Conservation (phyloP, 495 filamentous ascomycete species). For the Talaromyces wortmannii region DNA sequence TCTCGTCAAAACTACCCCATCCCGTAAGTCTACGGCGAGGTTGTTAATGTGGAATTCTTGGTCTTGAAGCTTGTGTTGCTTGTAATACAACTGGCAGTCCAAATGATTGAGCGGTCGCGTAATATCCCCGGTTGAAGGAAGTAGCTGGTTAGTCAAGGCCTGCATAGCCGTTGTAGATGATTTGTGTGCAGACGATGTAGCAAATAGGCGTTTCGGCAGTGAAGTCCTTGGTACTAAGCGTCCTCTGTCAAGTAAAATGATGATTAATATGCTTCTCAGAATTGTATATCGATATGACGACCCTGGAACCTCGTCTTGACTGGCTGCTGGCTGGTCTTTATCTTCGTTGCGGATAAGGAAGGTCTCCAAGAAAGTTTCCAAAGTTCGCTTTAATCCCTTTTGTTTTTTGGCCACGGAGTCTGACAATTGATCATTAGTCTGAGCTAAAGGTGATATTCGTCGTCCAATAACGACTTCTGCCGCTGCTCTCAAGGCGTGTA, state of each 20-base stretch:
- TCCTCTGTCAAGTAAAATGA: conserved; percentile 52
- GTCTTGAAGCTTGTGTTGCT: conserved; percentile 53
- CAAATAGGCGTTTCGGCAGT: conserved; percentile 37
- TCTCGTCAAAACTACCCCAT: conserved; percentile 54
- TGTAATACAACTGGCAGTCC: conserved; percentile 44
- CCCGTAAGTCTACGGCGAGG: conserved; percentile 57
- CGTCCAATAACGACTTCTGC: conserved; percentile 57
- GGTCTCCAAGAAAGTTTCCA: conserved; percentile 48
- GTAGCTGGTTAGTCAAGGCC: conserved; percentile 40
- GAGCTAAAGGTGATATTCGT: conserved; percentile 23
- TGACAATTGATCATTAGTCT: not conserved
- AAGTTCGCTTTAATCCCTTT: conserved; percentile 28
- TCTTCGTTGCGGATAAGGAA: conserved; percentile 58
- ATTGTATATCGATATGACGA: conserved; percentile 47
- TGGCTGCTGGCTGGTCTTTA: conserved; percentile 10
- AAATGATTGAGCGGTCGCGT: conserved; percentile 47
- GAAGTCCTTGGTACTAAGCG: conserved; percentile 15
- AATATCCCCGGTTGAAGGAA: conserved; percentile 57
- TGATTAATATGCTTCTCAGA: conserved; percentile 54
- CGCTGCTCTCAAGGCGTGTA: conserved; percentile 39
- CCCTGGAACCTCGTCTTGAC: conserved; percentile 16
- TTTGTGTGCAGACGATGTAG: conserved; percentile 43
- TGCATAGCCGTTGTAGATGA: conserved; percentile 49
- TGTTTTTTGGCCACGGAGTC: not conserved
- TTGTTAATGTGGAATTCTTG: conserved; percentile 52